phyloP scores from a whole-genome alignment of 2,329 filamentous ascomycete species.

The Epichloe uncinata region DNA sequence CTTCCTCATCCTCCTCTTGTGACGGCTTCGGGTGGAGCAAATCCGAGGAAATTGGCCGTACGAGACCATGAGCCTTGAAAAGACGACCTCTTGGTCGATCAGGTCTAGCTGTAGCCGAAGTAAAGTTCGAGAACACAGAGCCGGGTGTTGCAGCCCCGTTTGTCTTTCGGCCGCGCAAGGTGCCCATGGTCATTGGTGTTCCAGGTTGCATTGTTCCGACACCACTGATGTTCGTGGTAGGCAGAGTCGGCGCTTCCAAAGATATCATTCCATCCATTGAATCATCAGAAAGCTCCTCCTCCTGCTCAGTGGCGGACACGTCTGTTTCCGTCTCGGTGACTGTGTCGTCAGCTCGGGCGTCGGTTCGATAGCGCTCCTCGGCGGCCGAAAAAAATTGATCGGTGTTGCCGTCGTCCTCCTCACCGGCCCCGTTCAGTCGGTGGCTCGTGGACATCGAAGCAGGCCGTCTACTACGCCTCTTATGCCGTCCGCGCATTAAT shows the following conservation, averaged over 20 bases:
- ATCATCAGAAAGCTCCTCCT: slow-evolving; percentile 73
- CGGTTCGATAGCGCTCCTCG: slow-evolving; percentile 57
- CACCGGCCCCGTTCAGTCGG: slow-evolving; percentile 41
- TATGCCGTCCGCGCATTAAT: slow-evolving; percentile 51
- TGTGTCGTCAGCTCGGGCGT: slow-evolving; percentile 44
- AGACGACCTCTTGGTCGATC: slow-evolving; percentile 61
- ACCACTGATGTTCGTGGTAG: slow-evolving; percentile 64
- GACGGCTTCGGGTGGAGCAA: slow-evolving; percentile 72
- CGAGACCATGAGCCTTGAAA: slow-evolving; percentile 71
- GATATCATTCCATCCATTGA: slow-evolving; percentile 91
- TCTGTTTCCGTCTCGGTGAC: slow-evolving; percentile 51
- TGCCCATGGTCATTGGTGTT: slow-evolving; percentile 61
- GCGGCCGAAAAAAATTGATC: slow-evolving; percentile 84
- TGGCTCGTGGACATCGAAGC: slow-evolving; percentile 29
- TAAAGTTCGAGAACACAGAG: slow-evolving; percentile 82
- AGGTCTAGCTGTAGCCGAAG: slow-evolving; percentile 65
- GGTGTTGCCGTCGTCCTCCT: slow-evolving; percentile 65
- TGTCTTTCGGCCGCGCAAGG: slow-evolving; percentile 41
- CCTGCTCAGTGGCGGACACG: slow-evolving; percentile 50
- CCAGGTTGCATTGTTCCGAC: slow-evolving; percentile 69
- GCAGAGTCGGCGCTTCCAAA: slow-evolving; percentile 63
- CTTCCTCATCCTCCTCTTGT: slow-evolving; percentile 70
- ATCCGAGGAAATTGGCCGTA: slow-evolving; percentile 58
- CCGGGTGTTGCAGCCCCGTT: slow-evolving; percentile 73
- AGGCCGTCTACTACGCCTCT: slow-evolving; percentile 36